phyloP scores from a whole-genome alignment of 352 stramenopile species.

The Sclerospora graminicola region DNA sequence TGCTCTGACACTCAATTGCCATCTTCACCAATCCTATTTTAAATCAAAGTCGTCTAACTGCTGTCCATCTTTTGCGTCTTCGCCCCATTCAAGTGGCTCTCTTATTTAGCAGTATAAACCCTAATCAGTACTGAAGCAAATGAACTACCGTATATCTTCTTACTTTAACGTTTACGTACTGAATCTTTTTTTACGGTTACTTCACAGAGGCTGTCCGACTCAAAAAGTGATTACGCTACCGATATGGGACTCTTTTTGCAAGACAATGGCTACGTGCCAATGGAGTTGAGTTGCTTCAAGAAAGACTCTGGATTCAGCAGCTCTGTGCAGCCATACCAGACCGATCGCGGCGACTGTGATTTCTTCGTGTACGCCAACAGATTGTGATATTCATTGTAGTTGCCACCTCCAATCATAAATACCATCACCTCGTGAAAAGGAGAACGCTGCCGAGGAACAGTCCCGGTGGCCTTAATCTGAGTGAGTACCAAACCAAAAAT shows the following conservation, averaged over 20 bases:
- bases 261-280: slow-evolving; percentile 28
- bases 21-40: not conserved
- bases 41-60: not conserved
- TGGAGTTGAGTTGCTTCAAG: slow-evolving; percentile 72
- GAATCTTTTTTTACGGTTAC: too few species aligned
- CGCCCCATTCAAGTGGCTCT: not conserved
- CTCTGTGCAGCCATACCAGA: slow-evolving; percentile 87
- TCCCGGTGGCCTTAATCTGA: slow-evolving; percentile 60
- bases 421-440: slow-evolving; percentile 78
- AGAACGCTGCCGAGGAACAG: slow-evolving; percentile 63
- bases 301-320: slow-evolving; percentile 85
- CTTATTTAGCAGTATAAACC: slow-evolving; percentile 5
- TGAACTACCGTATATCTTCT: too few species aligned
- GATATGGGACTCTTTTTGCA: not conserved
- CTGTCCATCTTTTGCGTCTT: not conserved
- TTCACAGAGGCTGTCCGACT: too few species aligned
- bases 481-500: too few species aligned
- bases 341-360: slow-evolving; percentile 45
- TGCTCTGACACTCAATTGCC: not conserved
- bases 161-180: too few species aligned
- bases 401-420: slow-evolving; percentile 83
- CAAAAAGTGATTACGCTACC: too few species aligned
- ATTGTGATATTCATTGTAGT: slow-evolving; percentile 86
- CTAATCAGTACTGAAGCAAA: too few species aligned
- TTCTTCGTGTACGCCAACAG: slow-evolving; percentile 73